Base-by-base conservation (phyloP, 768 basidiomycete species). In the Auriscalpium vulgare region DNA sequence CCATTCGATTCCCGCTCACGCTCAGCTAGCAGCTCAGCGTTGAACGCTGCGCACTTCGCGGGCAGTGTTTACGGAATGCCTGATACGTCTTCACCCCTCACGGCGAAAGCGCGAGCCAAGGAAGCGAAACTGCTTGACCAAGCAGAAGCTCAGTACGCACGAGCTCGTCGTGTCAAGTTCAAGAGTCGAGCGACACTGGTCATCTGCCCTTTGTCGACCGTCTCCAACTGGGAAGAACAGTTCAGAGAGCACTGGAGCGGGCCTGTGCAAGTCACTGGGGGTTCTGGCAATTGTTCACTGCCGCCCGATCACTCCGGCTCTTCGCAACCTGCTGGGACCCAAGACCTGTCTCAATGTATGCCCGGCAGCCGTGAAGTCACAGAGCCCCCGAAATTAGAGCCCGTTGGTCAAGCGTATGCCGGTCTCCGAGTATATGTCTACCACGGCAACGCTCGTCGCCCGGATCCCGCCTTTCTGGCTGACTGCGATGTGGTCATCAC, bases 191-290 rank as follows among this genome's bases (percentile, higher is more conserved):
- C 88, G 17, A 97, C 97, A 7, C 74, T 99, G n/a, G 91, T 99
- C 64, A 81, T 99, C 34, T 98, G 97, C 65, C 97, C 97, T 8
- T 77, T 99, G 38, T 94, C 92, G 10, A 99, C 97, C 6, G 93
- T 99, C 2, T 84, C 91, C 49, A 98, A 98, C 66, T 99, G 97
- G 97, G 97, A 99, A 72, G 92, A 95, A 55, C 97, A 99, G 70
- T 92, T 99, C 66, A 83, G 88, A 56, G 97, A 99, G 67, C 97
- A 99, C 68, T 97, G 94, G 94, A 82, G 81, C 60, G 94, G 94
- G 8, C 82, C 86, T 54, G 93, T 97, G 3, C 76, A 77, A 21
- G 87, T 97, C 44, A 77, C 87, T 53, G 93, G 95, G 17, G 93
- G 93, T 11, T 78, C 76, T 40, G 85, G 86, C 40, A 76, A 75